Percentiles rank a stretch among this genome's conserved stretches.
Conservation (phyloP, 1,284 basidiomycete species). For the Austroboletus novae-zelandiae region DNA sequence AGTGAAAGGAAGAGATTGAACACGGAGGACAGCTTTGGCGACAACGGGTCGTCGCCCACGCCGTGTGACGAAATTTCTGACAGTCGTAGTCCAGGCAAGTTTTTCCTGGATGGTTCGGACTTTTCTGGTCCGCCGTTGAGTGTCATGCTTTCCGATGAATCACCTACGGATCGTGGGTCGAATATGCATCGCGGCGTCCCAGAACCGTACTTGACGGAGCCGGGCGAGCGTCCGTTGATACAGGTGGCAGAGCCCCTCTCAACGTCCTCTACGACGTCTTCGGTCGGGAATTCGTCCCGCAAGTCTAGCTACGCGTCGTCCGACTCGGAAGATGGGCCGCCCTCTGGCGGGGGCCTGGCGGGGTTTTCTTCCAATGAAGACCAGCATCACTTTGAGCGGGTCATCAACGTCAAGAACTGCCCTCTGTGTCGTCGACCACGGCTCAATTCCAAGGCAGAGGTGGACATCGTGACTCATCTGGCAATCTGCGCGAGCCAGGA, state of each 20-base stretch:
- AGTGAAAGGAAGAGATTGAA: conserved; percentile 67
- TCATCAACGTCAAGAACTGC: conserved; percentile 94
- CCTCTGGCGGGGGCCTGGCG: conserved; percentile 6
- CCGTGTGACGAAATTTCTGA: conserved; percentile 35
- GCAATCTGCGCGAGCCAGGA: conserved; percentile 93
- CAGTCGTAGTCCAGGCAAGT: conserved; percentile 13
- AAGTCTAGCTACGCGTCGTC: conserved; percentile 39
- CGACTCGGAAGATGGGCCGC: conserved; percentile 43
- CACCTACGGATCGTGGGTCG: conserved; percentile 15
- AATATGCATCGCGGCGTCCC: conserved; percentile 17
- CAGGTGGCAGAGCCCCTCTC: conserved; percentile 32
- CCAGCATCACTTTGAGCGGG: conserved; percentile 67
- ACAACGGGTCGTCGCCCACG: conserved; percentile 40
- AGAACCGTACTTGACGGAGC: conserved; percentile 40
- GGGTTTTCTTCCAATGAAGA: conserved; percentile 24
- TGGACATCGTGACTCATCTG: conserved; percentile 91
- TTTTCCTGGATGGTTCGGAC: conserved; percentile 54
- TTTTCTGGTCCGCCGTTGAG: conserved; percentile 57
- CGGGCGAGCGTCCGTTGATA: conserved; percentile 42
- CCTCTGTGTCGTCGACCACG: conserved; percentile 91
- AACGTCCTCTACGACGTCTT: conserved; percentile 18
- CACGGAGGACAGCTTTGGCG: conserved; percentile 37
- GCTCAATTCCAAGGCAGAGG: conserved; percentile 81
- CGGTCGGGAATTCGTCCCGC: conserved; percentile 18
- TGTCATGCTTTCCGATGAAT: conserved; percentile 26